These are phyloP conservation scores for Kwoniella dendrophila DNA, from an alignment of 768 basidiomycete genomes.

Conservation along the genomic window DNA sequence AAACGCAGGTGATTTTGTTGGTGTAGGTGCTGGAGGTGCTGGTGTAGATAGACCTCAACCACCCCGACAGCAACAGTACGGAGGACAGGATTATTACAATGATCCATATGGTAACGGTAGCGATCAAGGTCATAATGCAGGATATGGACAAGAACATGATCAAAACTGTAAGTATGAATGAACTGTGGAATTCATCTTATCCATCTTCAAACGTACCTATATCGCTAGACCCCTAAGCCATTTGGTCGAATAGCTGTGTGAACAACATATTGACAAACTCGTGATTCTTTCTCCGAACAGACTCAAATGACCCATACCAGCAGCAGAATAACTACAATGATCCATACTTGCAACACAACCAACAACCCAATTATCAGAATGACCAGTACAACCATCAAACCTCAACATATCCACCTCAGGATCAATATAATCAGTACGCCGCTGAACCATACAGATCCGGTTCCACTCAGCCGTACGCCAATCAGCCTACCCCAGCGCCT, in stretches of 20 bases:
- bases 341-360: conserved; percentile 27
- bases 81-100: conserved; percentile 24
- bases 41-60: conserved; percentile 32
- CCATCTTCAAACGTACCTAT: background rate
- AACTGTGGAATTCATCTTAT: background rate
- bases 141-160: conserved; percentile 14
- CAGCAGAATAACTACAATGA: conserved; percentile 28
- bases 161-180: conserved; percentile 9
- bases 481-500: conserved; percentile 6
- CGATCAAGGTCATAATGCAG: conserved; percentile 24
- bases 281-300: conserved; percentile 4
- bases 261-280: background rate
- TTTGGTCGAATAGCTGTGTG: too few relatives aligned
- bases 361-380: conserved; percentile 21
- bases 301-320: conserved; percentile 11
- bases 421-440: conserved; percentile 10
- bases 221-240: too few relatives aligned
- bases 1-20: conserved; percentile 39
- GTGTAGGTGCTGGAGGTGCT: conserved; percentile 44
- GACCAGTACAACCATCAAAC: conserved; percentile 11
- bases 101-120: conserved; percentile 19
- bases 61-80: conserved; percentile 5
- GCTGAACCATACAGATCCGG: conserved; percentile 28
- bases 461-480: conserved; percentile 21
- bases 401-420: background rate